Percentiles rank a stretch among this genome's conserved stretches.
phyloP scores from a whole-genome alignment of 2,329 filamentous ascomycete species.

The Neofusicoccum sp. region DNA sequence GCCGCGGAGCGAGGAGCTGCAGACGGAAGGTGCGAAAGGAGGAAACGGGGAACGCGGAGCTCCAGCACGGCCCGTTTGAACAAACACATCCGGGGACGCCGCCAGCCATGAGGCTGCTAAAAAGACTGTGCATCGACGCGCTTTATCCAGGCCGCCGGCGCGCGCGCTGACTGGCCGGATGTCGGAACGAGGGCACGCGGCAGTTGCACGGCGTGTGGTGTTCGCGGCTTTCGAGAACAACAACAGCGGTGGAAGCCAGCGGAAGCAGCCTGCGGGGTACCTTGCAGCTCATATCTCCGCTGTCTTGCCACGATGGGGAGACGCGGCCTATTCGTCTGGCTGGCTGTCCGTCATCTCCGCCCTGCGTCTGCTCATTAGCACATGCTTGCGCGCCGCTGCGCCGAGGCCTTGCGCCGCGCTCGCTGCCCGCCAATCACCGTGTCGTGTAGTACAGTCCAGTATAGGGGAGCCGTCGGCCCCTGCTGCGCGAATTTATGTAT shows the following conservation, averaged over 20 bases:
- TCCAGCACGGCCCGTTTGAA: not conserved
- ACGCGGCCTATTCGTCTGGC: not conserved
- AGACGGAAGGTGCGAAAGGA: slow-evolving; percentile 11
- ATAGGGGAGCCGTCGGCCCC: not conserved
- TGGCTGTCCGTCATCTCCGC: slow-evolving; percentile 10
- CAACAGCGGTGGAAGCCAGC: not conserved
- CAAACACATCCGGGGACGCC: not conserved
- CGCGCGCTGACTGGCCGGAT: not conserved
- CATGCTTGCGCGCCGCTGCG: not conserved
- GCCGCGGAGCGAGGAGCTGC: slow-evolving; percentile 9
- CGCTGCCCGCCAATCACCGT: not conserved
- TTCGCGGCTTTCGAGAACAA: not conserved
- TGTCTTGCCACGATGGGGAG: not conserved
- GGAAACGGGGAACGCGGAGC: not conserved
- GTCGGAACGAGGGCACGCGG: slow-evolving; percentile 1
- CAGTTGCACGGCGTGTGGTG: not conserved
- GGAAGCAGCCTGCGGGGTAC: slow-evolving; percentile 1
- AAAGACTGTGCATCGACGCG: not conserved
- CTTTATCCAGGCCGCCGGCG: not conserved
- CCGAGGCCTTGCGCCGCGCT: not conserved
- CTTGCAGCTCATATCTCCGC: not conserved
- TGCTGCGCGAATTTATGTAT: not conserved
- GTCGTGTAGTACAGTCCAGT: not conserved
- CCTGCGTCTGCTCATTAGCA: slow-evolving; percentile 3
- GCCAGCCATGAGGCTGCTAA: slow-evolving; percentile 1